Percentiles rank a stretch among this genome's conserved stretches.
Conservation (phyloP, 768 basidiomycete genomes). For the Mycena maculata region DNA sequence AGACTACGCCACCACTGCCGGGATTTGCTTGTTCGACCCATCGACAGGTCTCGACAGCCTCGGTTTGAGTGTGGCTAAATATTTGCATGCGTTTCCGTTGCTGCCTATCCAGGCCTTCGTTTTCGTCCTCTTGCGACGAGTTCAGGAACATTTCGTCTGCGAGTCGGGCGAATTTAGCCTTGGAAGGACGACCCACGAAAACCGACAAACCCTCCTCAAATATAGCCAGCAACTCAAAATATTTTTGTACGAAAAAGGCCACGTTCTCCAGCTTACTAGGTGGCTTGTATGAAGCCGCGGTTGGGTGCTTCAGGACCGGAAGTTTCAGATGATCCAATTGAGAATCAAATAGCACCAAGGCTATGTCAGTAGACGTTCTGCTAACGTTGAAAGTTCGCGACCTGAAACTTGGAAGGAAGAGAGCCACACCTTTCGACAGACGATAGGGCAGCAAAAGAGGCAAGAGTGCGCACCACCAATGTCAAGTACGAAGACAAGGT, state of each 20-base stretch:
- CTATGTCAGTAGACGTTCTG: conserved; percentile 27
- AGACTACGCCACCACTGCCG: conserved; percentile 19
- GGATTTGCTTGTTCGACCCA: conserved; percentile 23
- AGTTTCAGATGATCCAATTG: conserved; percentile 61
- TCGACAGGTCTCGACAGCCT: conserved; percentile 9
- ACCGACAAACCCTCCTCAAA: conserved; percentile 55
- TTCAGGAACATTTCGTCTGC: conserved; percentile 25
- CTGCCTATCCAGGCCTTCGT: conserved; percentile 8
- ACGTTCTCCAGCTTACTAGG: conserved; percentile 49
- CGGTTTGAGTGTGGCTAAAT: background rate
- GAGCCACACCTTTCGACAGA: conserved; percentile 34
- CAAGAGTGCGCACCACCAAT: conserved; percentile 59
- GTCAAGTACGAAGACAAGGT: conserved; percentile 65
- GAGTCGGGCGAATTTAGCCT: background rate
- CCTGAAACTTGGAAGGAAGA: conserved; percentile 12
- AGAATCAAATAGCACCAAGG: conserved; percentile 72
- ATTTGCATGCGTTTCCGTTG: conserved; percentile 27
- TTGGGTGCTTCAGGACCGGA: conserved; percentile 54
- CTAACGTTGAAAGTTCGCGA: conserved; percentile 1
- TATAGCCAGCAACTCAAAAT: conserved; percentile 64
- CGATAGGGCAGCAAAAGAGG: conserved; percentile 52
- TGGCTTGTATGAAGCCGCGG: conserved; percentile 34
- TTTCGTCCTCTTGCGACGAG: conserved; percentile 33
- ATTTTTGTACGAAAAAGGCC: conserved; percentile 57
- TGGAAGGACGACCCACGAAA: background rate